Percentiles rank a stretch among this genome's conserved stretches.
These are phyloP conservation scores for Clarireedia monteithiana DNA, from an alignment of 2,329 filamentous ascomycete species.

Conservation along the genomic window DNA sequence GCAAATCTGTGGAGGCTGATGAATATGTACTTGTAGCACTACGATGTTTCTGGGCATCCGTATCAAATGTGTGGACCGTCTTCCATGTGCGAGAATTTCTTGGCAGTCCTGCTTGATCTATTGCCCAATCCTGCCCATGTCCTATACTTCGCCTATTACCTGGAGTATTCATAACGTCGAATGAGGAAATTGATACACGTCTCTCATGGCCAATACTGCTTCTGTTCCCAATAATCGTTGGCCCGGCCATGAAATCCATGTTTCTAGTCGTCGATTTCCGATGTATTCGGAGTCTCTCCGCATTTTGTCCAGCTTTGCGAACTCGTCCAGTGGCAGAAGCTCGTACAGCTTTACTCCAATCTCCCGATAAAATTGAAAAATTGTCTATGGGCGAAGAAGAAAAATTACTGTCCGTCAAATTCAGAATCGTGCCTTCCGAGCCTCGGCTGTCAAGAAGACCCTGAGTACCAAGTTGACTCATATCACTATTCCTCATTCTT, in stretches of 20 bases:
- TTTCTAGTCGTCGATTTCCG: constrained; percentile 15
- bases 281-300: neutral
- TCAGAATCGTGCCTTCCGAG: constrained; percentile 13
- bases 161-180: constrained; percentile 5
- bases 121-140: constrained; percentile 20
- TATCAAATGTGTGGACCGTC: constrained; percentile 12
- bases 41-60: constrained; percentile 8
- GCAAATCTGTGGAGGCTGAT: neutral
- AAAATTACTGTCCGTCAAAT: constrained; percentile 21
- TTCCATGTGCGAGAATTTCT: constrained; percentile 23
- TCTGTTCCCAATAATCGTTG: neutral
- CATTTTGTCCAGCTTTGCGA: neutral
- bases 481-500: constrained; percentile 12
- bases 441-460: neutral
- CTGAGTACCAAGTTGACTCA: constrained; percentile 1
- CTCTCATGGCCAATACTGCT: constrained; percentile 20
- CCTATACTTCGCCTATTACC: constrained; percentile 18
- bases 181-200: constrained; percentile 15
- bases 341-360: constrained; percentile 4
- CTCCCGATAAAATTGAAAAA: constrained; percentile 17
- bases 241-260: constrained; percentile 11
- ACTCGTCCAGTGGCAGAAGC: constrained; percentile 1
- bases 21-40: constrained; percentile 14
- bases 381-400: constrained; percentile 19
- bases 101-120: neutral